A percentile compares a stretch with the other conserved stretches of the same genome.
These are phyloP conservation scores for Fonsecaea nubica DNA, from an alignment of 2,329 filamentous ascomycete genomes.

Conservation along the genomic window DNA sequence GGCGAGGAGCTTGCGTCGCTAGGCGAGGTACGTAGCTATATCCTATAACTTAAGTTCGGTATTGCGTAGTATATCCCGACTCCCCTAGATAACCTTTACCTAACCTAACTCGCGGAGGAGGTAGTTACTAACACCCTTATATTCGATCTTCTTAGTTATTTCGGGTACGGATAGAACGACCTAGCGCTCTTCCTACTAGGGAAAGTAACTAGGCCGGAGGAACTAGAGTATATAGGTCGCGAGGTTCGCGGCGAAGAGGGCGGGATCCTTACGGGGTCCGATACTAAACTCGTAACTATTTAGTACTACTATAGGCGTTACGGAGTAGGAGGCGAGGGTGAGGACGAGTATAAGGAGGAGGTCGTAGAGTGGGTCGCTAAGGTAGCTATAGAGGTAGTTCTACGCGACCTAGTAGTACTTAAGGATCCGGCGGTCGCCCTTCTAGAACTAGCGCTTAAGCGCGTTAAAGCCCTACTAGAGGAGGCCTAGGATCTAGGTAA, in stretches of 20 bases:
- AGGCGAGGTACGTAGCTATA: neutral
- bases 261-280: neutral
- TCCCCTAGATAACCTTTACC: neutral
- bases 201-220: neutral
- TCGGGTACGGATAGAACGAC: neutral
- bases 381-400: neutral
- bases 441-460: neutral
- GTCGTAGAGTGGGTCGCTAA: neutral
- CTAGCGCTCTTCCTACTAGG: neutral
- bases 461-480: neutral
- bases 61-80: neutral
- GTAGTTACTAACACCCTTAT: neutral
- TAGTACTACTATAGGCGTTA: neutral
- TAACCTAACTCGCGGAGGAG: neutral
- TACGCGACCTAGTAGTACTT: neutral
- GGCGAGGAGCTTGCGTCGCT: neutral
- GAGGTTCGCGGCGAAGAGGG: neutral
- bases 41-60: neutral
- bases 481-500: neutral
- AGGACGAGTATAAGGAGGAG: neutral
- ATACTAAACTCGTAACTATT: neutral
- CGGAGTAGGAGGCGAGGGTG: neutral
- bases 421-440: neutral
- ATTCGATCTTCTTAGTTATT: constrained; percentile 3
- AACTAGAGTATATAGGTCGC: neutral